Percentiles rank a stretch among this genome's conserved stretches.
Conservation (phyloP, 2,329 filamentous ascomycete species). For the Cordyceps fumosorosea region DNA sequence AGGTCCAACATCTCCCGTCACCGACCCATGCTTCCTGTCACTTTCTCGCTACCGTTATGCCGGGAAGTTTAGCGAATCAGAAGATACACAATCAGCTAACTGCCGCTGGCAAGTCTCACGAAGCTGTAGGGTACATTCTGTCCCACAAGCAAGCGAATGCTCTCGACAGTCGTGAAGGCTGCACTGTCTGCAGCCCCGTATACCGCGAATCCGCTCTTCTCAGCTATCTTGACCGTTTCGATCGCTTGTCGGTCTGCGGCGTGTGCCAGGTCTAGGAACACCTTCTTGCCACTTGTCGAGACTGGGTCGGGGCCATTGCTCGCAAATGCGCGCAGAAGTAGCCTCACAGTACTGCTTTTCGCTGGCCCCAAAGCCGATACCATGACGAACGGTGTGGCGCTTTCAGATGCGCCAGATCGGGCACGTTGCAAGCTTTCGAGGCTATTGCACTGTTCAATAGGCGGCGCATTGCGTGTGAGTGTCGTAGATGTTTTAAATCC, state of each 20-base stretch:
- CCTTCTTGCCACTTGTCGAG: conserved; percentile 47
- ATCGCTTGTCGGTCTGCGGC: conserved; percentile 45
- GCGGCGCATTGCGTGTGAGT: conserved; percentile 56
- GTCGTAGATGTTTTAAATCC: conserved; percentile 63
- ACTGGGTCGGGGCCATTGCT: conserved; percentile 22
- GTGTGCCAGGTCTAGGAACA: conserved; percentile 75
- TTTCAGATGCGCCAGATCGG: conserved; percentile 40
- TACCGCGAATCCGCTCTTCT: conserved; percentile 68
- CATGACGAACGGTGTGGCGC: conserved; percentile 65
- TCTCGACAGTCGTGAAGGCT: conserved; percentile 80
- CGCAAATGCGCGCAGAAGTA: conserved; percentile 68
- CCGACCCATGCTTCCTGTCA: not conserved
- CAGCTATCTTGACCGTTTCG: conserved; percentile 63
- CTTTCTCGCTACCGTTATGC: not conserved
- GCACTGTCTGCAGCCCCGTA: conserved; percentile 75
- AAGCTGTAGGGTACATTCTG: conserved; percentile 88
- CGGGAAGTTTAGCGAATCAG: not conserved
- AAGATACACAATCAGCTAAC: conserved; percentile 36
- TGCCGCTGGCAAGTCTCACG: conserved; percentile 62
- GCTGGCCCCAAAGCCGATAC: conserved; percentile 73
- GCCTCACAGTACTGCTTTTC: conserved; percentile 71
- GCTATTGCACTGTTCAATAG: conserved; percentile 73
- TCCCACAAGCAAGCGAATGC: conserved; percentile 67
- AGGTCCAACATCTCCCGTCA: not conserved
- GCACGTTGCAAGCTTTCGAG: conserved; percentile 56